Evolutionary conservation across 1,284 basidiomycete species (phyloP).

Genomic region (Polyporus tsugae): DNA sequence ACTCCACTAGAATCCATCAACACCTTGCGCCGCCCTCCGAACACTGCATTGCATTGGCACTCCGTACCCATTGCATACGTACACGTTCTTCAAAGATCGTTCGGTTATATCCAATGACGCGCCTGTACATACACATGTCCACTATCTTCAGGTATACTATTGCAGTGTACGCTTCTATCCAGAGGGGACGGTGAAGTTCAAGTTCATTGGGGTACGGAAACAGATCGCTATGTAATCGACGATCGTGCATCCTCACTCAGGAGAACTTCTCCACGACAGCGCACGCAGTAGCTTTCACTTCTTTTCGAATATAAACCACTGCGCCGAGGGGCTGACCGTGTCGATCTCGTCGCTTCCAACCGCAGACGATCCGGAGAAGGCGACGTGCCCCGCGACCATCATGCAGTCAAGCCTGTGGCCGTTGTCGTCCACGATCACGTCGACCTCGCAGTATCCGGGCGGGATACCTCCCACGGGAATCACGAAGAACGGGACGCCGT

Average conservation of each 20-base stretch:
- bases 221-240: neutral
- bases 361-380: conserved; percentile 5
- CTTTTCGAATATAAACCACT: conserved; percentile 20
- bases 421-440: conserved; percentile 47
- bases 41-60: too few relatives aligned
- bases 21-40: neutral
- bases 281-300: neutral
- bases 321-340: conserved; percentile 15
- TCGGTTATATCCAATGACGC: too few relatives aligned
- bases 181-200: neutral
- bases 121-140: neutral
- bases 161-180: neutral
- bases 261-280: conserved; percentile 1
- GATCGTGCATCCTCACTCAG: conserved; percentile 24
- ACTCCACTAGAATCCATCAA: neutral
- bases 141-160: neutral
- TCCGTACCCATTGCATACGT: too few relatives aligned
- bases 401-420: conserved; percentile 40
- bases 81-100: too few relatives aligned
- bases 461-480: conserved; percentile 46
- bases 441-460: conserved; percentile 45
- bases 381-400: conserved; percentile 52
- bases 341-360: conserved; percentile 39
- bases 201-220: neutral
- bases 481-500: conserved; percentile 46